phyloP scores from a whole-genome alignment of 768 basidiomycete species.

The Naganishia onofrii region DNA sequence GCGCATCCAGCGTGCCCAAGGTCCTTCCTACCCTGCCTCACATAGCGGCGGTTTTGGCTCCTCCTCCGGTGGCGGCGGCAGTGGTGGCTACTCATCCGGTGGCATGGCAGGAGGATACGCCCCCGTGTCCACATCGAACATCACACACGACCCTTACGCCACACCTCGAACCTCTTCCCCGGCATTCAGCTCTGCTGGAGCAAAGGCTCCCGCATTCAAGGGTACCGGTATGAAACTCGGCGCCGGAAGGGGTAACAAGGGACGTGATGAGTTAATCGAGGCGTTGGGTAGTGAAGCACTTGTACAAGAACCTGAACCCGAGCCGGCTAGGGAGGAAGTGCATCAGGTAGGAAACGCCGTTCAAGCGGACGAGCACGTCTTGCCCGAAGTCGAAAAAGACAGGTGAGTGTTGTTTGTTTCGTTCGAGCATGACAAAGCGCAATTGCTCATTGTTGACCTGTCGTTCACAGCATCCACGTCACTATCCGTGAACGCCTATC shows the following conservation, averaged over 20 bases:
- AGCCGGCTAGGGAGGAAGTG: constrained; percentile 24
- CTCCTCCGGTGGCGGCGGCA: neutral
- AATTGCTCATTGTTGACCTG: neutral
- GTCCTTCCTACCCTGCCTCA: neutral
- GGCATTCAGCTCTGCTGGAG: constrained; percentile 26
- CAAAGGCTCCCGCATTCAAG: constrained; percentile 72
- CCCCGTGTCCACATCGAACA: constrained; percentile 66
- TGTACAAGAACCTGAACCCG: constrained; percentile 33
- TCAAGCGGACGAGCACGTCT: constrained; percentile 50
- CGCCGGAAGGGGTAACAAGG: constrained; percentile 80
- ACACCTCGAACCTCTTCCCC: constrained; percentile 35
- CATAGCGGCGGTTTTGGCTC: constrained; percentile 3
- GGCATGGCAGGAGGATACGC: constrained; percentile 67
- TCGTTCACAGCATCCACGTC: constrained; percentile 69
- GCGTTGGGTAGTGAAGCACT: constrained; percentile 71
- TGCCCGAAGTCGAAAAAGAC: constrained; percentile 72
- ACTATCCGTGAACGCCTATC: constrained; percentile 78
- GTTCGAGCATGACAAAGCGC: neutral
- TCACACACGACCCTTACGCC: constrained; percentile 40
- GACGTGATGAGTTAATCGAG: constrained; percentile 65
- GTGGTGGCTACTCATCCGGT: constrained; percentile 48
- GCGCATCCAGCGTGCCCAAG: constrained; percentile 56
- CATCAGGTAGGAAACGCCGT: constrained; percentile 1
- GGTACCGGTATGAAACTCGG: constrained; percentile 95
- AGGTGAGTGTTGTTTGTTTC: constrained; percentile 57